Evolutionary conservation across 345 rosid genomes (phyloP), one percentile per base, ranked within the genome.

Genomic region (Salix suchowensis): DNA sequence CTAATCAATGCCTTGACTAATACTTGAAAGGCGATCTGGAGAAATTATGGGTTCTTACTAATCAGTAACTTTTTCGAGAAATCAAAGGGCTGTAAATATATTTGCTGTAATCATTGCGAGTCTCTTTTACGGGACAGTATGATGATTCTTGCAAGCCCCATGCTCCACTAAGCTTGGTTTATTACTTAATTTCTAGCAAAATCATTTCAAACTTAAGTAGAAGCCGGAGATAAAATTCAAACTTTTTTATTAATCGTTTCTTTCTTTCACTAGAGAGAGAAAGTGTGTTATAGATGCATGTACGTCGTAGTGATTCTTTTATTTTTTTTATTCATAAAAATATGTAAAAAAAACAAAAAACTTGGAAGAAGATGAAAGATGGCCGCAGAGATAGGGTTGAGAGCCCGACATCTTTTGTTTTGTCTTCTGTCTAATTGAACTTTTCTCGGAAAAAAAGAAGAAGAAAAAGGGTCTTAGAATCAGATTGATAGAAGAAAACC

Each of bases 1-100:
- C 93, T 94, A 78, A 96, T 91, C 93, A 96, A 84, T 64, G 92
- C 94, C 78, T 92, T 94, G 71, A 90, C 97, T 16, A 96, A 91
- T 55, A 96, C 90, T 81, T 91, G 92, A 68, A 96, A 96, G 52
- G 98, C 91, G 82, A 96, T 88, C 98, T 95, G 89, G 42, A 72
- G 36, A 60, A 72, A 16, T 28, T 24, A 34, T 34, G 36, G 65
- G 9, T 7, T 19, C 1, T 75, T 67, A 36, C 69, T 71, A 4
- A 32, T 32, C 66, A 37, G 68, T 48, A 69, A 81, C 72, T 83
- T 84, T 78, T 44, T 71, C 46, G 62, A 66, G 55, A 70, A 64
- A 13, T 4, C 23, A 58, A 58, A 58, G 24, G 11, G 23, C 62
- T n/a, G 62, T 58, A 24, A 9, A 10, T 28, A 46, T 42, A 61